phyloP scores from a whole-genome alignment of 306 rosid genomes.

The Oxytropis ochrocephala region DNA sequence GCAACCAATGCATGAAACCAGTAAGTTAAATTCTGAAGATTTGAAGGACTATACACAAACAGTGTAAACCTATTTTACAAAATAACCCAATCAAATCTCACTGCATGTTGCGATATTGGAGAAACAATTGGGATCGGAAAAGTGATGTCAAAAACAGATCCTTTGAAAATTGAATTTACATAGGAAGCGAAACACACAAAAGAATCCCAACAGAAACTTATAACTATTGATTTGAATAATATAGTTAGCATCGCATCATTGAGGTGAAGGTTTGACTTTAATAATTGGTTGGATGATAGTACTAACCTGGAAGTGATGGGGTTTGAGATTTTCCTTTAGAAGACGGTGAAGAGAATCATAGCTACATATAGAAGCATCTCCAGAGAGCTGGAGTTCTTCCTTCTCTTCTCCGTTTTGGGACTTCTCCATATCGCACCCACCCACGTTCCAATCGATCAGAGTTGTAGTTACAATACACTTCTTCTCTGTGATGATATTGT shows the following conservation, averaged over 20 bases:
- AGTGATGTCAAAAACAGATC: background rate
- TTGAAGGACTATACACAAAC: no score
- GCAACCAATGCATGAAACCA: background rate
- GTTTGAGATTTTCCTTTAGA: conserved; percentile 63
- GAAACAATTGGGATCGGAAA: no score
- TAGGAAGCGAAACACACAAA: background rate
- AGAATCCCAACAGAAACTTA: background rate
- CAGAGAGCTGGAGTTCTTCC: conserved; percentile 16
- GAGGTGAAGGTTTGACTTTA: conserved; percentile 2
- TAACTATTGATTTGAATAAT: background rate
- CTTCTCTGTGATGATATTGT: background rate
- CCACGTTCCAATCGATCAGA: background rate
- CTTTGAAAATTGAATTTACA: background rate
- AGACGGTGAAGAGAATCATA: conserved; percentile 72
- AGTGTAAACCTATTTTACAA: no score
- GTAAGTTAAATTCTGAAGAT: background rate
- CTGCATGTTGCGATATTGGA: no score
- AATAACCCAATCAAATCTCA: no score
- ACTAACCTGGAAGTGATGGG: conserved; percentile 45
- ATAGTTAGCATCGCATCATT: background rate
- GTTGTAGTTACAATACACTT: background rate
- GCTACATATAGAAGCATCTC: conserved; percentile 55
- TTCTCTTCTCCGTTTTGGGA: conserved; percentile 14
- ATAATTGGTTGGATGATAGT: background rate
- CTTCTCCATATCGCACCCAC: conserved; percentile 33